phyloP scores from a whole-genome alignment of 31 red algal species.

The Odonthalia washingtoniensis region DNA sequence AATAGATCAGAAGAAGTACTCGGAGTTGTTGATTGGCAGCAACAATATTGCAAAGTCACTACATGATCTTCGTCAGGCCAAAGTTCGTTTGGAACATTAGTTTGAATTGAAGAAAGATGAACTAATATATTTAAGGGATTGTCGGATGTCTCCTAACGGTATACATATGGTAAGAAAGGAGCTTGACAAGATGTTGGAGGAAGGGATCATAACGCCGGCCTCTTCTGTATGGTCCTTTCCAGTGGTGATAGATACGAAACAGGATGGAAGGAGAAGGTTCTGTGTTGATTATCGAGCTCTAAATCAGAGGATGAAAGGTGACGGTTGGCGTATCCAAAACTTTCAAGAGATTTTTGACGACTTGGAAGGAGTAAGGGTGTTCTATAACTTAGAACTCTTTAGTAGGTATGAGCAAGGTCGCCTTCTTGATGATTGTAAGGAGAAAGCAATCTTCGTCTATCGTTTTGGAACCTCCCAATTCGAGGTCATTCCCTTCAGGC shows the following conservation, averaged over 20 bases:
- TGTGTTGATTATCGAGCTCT: constrained; percentile 8
- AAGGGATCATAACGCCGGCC: not conserved
- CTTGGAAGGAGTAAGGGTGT: constrained; percentile 7
- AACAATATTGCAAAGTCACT: no score
- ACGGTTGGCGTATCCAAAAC: not conserved
- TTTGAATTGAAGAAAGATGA: no score
- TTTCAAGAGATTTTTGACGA: constrained; percentile 30
- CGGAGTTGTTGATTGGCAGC: no score
- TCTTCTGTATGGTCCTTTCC: not conserved
- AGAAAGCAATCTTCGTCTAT: constrained; percentile 9
- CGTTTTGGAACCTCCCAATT: constrained; percentile 7
- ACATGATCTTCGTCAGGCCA: no score
- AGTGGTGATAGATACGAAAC: not conserved
- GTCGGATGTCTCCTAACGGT: no score
- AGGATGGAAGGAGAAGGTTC: not conserved
- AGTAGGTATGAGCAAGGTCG: constrained; percentile 34
- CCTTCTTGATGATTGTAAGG: constrained; percentile 8
- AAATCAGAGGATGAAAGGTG: constrained; percentile 11
- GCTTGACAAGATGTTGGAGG: constrained; percentile 26
- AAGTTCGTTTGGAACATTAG: no score
- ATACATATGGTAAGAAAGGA: no score
- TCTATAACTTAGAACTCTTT: constrained; percentile 29
- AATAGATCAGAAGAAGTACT: no score
- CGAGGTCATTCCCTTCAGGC: constrained; percentile 36
- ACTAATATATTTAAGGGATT: no score